Evolutionary conservation across 345 rosid species (phyloP).

Genomic region (Syzygium jambos): DNA sequence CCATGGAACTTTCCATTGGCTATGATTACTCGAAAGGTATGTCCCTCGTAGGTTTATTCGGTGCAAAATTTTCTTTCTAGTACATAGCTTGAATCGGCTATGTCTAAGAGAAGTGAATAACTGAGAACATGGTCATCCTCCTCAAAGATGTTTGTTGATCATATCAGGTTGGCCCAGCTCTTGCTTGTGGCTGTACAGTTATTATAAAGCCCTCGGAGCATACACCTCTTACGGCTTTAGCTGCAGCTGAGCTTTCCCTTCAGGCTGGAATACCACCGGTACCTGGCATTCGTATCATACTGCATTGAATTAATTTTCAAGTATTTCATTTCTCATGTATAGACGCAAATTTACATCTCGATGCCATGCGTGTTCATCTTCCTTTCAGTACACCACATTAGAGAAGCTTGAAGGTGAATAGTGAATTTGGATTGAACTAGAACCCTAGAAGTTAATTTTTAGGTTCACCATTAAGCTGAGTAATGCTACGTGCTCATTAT

Average conservation of each 20-base stretch:
- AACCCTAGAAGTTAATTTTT: neutral
- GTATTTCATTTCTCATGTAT: neutral
- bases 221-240: constrained; percentile 92
- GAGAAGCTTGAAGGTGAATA: neutral
- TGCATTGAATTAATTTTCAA: neutral
- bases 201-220: constrained; percentile 94
- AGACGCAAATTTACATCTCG: neutral
- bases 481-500: neutral
- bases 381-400: neutral
- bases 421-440: neutral
- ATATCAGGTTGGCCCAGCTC: constrained; percentile 92
- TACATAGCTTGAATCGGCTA: neutral
- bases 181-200: constrained; percentile 97
- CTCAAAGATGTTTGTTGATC: constrained; percentile 9
- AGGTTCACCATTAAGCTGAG: neutral
- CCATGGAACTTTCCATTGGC: constrained; percentile 99
- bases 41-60: constrained; percentile 5
- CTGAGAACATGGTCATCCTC: neutral
- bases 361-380: neutral
- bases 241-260: constrained; percentile 89
- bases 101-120: neutral
- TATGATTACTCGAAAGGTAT: constrained; percentile 96
- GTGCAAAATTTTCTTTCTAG: neutral
- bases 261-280: constrained; percentile 99
- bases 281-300: constrained; percentile 12